Base-by-base conservation (phyloP, 441 rosid genomes). In the Aleurites moluccanus region DNA sequence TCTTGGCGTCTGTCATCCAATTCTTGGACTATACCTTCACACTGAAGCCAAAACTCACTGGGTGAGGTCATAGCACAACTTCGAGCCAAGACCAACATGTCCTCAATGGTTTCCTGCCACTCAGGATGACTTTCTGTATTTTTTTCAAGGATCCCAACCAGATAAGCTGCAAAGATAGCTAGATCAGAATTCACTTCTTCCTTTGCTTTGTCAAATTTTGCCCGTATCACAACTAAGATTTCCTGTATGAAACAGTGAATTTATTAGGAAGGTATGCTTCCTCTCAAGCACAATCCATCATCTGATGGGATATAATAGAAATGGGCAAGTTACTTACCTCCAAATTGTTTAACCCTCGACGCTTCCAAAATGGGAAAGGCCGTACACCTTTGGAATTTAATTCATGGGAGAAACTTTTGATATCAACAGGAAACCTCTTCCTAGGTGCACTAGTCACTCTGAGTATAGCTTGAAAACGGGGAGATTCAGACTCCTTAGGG, bases 151-250 rank as follows among this genome's bases (percentile, higher is more conserved):
- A 92, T 68, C 73, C 99, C 99, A 80, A 96, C 93, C 75, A 96
- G 85, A 86, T 96, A 98, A 16, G 96, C 99, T 7, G 99, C 98
- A 82, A 93, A 92, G 74, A 91, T 78, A 62, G 97, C 97, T 79
- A 95, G 89, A 88, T 95, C 99, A 80, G 97, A 89, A 85, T 95
- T 90, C 77, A 95, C 98, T 90, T 96, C 98, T 88, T 96, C 98
- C 86, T 96, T 96, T 74, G 97, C 97, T 85, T 90, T 93, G 85
- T 91, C 99, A 89, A 96, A 96, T 81, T 89, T 96, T 59, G 91
- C 87, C 75, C 91, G 85, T 83, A 96, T 96, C 30, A 83, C 89
- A 78, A 88, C 92, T 88, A 96, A 79, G 50, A 89, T 79, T 79
- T 92, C 98, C 98, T 96, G 92, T 42, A 79, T 52, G 67, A 73